Percentiles rank a stretch among this genome's conserved stretches.
phyloP scores from a whole-genome alignment of 1,284 basidiomycete genomes.

The Heterobasidion annosum region DNA sequence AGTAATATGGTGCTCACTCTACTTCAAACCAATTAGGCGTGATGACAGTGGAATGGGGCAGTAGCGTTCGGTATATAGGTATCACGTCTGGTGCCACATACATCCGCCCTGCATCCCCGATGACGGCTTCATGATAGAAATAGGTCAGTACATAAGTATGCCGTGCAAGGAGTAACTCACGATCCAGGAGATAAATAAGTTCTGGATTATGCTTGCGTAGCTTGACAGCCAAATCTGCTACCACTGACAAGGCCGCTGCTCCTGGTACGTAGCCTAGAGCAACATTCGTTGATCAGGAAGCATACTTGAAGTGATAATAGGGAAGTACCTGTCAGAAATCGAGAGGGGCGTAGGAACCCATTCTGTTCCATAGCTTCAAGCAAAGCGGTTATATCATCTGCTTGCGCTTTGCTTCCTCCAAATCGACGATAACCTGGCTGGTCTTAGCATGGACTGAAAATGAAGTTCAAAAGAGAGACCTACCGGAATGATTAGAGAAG shows the following conservation, averaged over 20 bases:
- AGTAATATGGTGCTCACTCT: constrained; percentile 53
- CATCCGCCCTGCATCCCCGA: constrained; percentile 82
- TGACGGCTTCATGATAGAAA: constrained; percentile 47
- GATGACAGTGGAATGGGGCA: constrained; percentile 81
- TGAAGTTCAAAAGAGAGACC: constrained; percentile 11
- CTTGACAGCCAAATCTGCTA: constrained; percentile 56
- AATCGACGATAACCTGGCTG: constrained; percentile 64
- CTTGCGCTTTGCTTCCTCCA: constrained; percentile 67
- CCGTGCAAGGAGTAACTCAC: constrained; percentile 38
- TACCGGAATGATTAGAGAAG: constrained; percentile 90
- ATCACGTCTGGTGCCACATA: constrained; percentile 89
- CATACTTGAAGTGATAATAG: not conserved
- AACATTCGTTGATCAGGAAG: not conserved
- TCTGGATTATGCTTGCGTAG: constrained; percentile 48
- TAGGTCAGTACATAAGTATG: not conserved
- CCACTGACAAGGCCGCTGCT: constrained; percentile 67
- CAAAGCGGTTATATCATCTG: constrained; percentile 58
- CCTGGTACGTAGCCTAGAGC: constrained; percentile 77
- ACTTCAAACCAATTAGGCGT: constrained; percentile 99
- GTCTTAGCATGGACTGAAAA: not conserved
- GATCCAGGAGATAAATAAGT: constrained; percentile 84
- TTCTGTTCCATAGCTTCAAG: constrained; percentile 65
- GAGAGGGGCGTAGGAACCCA: constrained; percentile 51
- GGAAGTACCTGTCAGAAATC: constrained; percentile 62
- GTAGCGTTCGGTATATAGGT: constrained; percentile 78